phyloP scores from a whole-genome alignment of 768 basidiomycete species.

The Porphyrellus cyaneotinctus region DNA sequence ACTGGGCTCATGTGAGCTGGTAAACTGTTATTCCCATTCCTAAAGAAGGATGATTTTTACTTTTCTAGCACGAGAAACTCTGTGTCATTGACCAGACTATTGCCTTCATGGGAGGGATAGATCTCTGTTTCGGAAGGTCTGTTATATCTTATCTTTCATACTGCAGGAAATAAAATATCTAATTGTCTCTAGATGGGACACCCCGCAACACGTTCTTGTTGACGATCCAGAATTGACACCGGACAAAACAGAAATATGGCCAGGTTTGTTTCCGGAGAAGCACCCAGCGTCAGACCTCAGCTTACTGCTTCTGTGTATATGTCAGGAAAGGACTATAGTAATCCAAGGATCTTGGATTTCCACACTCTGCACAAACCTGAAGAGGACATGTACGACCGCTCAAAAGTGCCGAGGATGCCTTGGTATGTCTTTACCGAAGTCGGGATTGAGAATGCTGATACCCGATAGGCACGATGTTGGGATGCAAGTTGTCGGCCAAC shows the following conservation, averaged over 20 bases:
- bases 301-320: neutral
- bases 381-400: constrained; percentile 93
- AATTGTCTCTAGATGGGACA: constrained; percentile 73
- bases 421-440: constrained; percentile 53
- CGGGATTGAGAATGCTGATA: neutral
- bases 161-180: neutral
- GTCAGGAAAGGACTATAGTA: constrained; percentile 91
- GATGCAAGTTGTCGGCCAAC: constrained; percentile 94
- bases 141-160: neutral
- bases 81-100: constrained; percentile 97
- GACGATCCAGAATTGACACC: constrained; percentile 72
- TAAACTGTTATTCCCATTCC: neutral
- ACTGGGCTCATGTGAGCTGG: constrained; percentile 90
- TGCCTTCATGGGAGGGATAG: constrained; percentile 96
- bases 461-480: constrained; percentile 87
- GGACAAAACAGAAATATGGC: constrained; percentile 77
- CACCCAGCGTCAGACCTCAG: neutral
- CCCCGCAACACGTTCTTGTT: constrained; percentile 84
- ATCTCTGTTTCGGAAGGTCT: constrained; percentile 87
- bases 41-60: neutral
- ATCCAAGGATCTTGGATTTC: constrained; percentile 85
- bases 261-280: constrained; percentile 45
- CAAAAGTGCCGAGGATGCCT: constrained; percentile 90
- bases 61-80: constrained; percentile 85
- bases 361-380: constrained; percentile 81